Base-by-base conservation (phyloP, 768 basidiomycete genomes). In the Rickenella mellea region DNA sequence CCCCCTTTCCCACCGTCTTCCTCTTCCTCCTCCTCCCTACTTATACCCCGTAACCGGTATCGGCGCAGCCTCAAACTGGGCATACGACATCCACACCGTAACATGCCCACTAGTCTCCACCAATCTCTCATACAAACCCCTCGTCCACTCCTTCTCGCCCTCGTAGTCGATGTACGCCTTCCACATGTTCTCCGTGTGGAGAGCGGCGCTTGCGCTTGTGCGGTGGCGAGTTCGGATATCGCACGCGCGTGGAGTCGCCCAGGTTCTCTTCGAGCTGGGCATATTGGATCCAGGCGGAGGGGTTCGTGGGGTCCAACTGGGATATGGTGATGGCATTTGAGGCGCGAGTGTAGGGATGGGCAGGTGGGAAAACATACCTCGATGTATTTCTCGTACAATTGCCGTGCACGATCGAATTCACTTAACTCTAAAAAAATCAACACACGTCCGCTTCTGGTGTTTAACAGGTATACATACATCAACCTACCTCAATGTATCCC, bases 81-180 rank as follows among this genome's bases (percentile, higher is more conserved):
- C 94, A 60, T 83, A 98, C 41, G 91, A 81, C 42, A 96, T 88
- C 91, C 92, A 98, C 15, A 94, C 91, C 64, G 97, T 97, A 64
- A 91, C 85, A 57, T 98, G 93, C 3, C 88, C 88, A 49, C 90
- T 94, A 38, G 85, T 68, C 25, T 75, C 64, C 37, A 96, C 70
- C 15, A 97, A 73, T 15, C 92, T 77, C 64, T 97, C 93, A 58
- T 96, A 97, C 29, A 98, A 58, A 5, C 71, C 70, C n/a, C 94
- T 71, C 1, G 87, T 83, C 12, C 76, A 73, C 44, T 86, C 86
- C 29, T 90, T 78, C 50, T 97, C 92, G 51, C 91, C 91, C 63
- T 98, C 94, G 52, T 96, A 96, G 61, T 97, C 94, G 63, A 97
- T 88, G 61, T 90, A 97, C 5, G 90, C 87, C 59, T 94, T 92